These are phyloP conservation scores for Zygoascus flipseniorum DNA, from an alignment of 805 yeast genomes.

Conservation along the genomic window DNA sequence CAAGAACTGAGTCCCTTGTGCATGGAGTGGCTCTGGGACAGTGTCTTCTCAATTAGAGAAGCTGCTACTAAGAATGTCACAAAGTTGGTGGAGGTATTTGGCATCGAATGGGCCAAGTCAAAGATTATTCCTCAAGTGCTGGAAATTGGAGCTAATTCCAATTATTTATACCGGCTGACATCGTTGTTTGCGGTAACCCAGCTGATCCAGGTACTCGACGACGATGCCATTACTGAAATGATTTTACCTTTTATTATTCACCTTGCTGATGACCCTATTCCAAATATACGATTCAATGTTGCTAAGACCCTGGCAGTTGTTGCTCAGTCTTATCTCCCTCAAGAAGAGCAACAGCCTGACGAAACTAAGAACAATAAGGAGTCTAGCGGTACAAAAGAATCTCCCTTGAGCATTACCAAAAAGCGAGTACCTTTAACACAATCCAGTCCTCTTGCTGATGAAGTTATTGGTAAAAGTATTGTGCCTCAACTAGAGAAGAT, in stretches of 20 bases:
- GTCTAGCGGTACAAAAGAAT: not conserved
- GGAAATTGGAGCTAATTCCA: slow-evolving; percentile 43
- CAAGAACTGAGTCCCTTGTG: slow-evolving; percentile 85
- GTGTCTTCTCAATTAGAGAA: slow-evolving; percentile 90
- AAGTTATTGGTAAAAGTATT: slow-evolving; percentile 37
- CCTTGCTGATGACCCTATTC: slow-evolving; percentile 72
- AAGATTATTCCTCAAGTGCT: slow-evolving; percentile 76
- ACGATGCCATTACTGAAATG: slow-evolving; percentile 47
- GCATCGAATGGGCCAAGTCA: slow-evolving; percentile 84
- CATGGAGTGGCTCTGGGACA: slow-evolving; percentile 98
- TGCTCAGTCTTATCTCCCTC: slow-evolving; percentile 40
- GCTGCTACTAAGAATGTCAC: slow-evolving; percentile 86
- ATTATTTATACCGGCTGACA: slow-evolving; percentile 88
- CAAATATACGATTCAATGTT: slow-evolving; percentile 91
- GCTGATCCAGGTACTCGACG: slow-evolving; percentile 63
- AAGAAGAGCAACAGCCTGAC: slow-evolving; percentile 5
- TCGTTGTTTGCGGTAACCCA: slow-evolving; percentile 82
- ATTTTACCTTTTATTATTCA: slow-evolving; percentile 73
- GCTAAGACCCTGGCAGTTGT: slow-evolving; percentile 72
- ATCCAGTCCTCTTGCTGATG: slow-evolving; percentile 5
- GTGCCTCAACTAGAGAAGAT: slow-evolving; percentile 63
- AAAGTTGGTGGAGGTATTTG: slow-evolving; percentile 77
- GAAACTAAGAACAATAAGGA: not conserved
- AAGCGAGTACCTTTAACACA: slow-evolving; percentile 8
- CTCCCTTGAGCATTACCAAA: slow-evolving; percentile 3